Conservation (phyloP, 352 stramenopile genomes). For the Phytophthora rubi region DNA sequence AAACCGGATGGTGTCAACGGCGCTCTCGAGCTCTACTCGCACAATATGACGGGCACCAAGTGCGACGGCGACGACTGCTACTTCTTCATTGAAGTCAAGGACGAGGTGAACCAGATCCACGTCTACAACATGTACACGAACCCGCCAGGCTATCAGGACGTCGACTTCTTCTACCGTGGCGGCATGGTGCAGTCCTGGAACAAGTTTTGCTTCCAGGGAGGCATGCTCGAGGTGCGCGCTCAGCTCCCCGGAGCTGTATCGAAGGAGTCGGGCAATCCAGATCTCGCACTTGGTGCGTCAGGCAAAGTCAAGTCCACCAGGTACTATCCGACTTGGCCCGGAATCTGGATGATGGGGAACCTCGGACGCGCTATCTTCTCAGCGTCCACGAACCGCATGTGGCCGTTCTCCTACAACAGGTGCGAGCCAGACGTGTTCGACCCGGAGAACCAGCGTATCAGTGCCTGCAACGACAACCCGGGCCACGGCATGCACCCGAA, state of each 20-base stretch:
- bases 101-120: constrained; percentile 46
- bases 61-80: constrained; percentile 62
- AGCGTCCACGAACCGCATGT: constrained; percentile 94
- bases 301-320: constrained; percentile 51
- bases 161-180: constrained; percentile 58
- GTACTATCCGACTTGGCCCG: constrained; percentile 92
- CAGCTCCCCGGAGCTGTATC: constrained; percentile 83
- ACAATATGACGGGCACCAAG: constrained; percentile 70
- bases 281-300: constrained; percentile 53
- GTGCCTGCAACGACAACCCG: constrained; percentile 88
- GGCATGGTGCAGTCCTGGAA: constrained; percentile 93
- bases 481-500: constrained; percentile 91
- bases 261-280: constrained; percentile 52
- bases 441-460: constrained; percentile 74
- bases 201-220: constrained; percentile 95
- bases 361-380: constrained; percentile 95
- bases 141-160: constrained; percentile 51
- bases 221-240: constrained; percentile 92
- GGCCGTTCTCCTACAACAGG: constrained; percentile 95
- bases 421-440: constrained; percentile 81
- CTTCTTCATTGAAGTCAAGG: constrained; percentile 47
- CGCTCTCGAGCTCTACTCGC: constrained; percentile 92
- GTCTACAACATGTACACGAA: constrained; percentile 70
- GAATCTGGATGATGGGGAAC: constrained; percentile 97
- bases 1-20: constrained; percentile 93